Evolutionary conservation across 192 early-diverging fungal genomes (phyloP).

Genomic region (Mortierella claussenii): DNA sequence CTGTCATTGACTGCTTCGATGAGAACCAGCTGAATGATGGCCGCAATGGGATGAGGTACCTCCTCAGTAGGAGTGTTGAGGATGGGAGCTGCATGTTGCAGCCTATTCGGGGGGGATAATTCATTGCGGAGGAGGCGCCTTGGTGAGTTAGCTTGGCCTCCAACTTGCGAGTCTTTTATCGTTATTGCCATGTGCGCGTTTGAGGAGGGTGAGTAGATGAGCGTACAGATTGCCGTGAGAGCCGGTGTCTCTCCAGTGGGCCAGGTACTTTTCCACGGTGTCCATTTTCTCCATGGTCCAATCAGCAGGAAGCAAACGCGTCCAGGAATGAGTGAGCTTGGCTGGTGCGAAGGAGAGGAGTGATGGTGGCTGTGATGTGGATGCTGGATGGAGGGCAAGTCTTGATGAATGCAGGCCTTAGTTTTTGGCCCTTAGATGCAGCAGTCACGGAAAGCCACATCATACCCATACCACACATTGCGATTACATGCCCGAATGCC

Average conservation of each 20-base stretch:
- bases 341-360: too few relatives aligned
- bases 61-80: constrained; percentile 15
- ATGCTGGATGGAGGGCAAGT: too few relatives aligned
- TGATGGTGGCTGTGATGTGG: too few relatives aligned
- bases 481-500: too few relatives aligned
- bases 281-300: neutral
- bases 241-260: constrained; percentile 21
- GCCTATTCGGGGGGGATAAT: neutral
- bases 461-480: too few relatives aligned
- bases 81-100: constrained; percentile 8
- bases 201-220: neutral
- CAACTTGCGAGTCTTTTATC: too few relatives aligned
- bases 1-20: constrained; percentile 4
- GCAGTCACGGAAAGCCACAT: too few relatives aligned
- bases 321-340: too few relatives aligned
- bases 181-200: neutral
- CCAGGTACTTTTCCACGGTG: constrained; percentile 16
- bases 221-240: constrained; percentile 25
- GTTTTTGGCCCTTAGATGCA: too few relatives aligned
- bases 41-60: constrained; percentile 4
- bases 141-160: too few relatives aligned
- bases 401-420: too few relatives aligned
- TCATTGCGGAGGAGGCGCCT: too few relatives aligned
- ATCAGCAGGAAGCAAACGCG: neutral
- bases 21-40: constrained; percentile 10